Base-by-base conservation (phyloP, 1,139 yeast genomes). In the Sugiyamaella xylanicola region DNA sequence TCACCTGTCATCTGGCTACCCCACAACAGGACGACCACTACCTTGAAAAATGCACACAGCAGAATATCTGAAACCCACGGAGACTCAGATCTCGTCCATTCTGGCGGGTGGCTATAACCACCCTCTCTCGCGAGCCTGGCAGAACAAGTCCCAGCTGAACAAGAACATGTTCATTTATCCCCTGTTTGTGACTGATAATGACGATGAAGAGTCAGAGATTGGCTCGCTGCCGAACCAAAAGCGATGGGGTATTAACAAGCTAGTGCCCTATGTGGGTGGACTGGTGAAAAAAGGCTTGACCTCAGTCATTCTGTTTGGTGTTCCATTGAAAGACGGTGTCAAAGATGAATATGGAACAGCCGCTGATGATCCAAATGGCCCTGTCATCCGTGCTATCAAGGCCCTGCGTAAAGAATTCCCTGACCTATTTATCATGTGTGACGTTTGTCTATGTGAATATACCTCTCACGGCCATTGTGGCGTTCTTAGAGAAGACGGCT, bases 401-500 rank as follows among this genome's bases (percentile, higher is more conserved):
- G 77, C 81, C 1, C 78, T 93, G 59, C 79, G 79, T 59, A 64
- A 72, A 48, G 75, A 80, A 37, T 91, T 87, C 73, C 98, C 99
- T 3, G 87, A 83, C 43, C 78, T 93, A 59, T 93, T 85, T 70
- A 83, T 93, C 61, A 83, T 92, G 80, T 89, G 97, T 69, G 99
- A 93, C 69, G 98, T 93, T 22, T 93, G 99, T 72, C 76, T 93
- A 57, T 93, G 99, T 75, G 99, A 93, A 74, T 93, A 91, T 73
- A 93, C 99, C 5, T 81, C 86, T 55, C 98, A 95, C 68, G 99
- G 99, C 8, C 99, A 93, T 71, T 93, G 99, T 75, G 99, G 99
- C 43, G 81, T 90, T 19, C 77, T 93, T 53, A 79, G 85, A 60
- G 92, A 86, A 57, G 98, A 92, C 70, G 98, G 98, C 3, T 69